A percentile compares a stretch with the other conserved stretches of the same genome.
Evolutionary conservation across 108 stramenopile genomes (phyloP).

Genomic region (Pseudonitzschia multiseries): DNA sequence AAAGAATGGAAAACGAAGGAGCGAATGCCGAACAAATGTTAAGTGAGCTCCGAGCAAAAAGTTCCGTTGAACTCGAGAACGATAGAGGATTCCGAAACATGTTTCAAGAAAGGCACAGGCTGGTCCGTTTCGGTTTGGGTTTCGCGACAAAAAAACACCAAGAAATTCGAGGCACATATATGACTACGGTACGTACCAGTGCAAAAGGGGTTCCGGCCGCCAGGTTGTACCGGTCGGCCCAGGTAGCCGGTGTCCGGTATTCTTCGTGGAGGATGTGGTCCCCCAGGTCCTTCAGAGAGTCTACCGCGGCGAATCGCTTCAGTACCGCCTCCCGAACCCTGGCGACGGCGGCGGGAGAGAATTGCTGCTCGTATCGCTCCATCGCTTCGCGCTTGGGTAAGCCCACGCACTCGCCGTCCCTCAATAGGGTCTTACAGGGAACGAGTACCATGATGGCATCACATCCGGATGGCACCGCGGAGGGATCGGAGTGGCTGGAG

Average conservation of each 20-base stretch:
- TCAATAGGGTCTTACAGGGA: slow-evolving; percentile 54
- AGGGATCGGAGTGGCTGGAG: slow-evolving; percentile 67
- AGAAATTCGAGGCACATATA: background rate
- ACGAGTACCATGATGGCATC: slow-evolving; percentile 90
- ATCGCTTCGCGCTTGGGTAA: slow-evolving; percentile 58
- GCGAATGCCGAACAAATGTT: background rate
- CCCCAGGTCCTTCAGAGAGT: slow-evolving; percentile 45
- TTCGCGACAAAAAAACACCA: background rate
- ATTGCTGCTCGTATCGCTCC: slow-evolving; percentile 57
- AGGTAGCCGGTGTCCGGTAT: slow-evolving; percentile 72
- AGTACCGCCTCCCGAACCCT: slow-evolving; percentile 53
- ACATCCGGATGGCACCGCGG: slow-evolving; percentile 68
- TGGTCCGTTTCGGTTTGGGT: too few species aligned
- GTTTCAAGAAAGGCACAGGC: background rate
- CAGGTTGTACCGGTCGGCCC: slow-evolving; percentile 74
- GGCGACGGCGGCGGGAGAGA: slow-evolving; percentile 44
- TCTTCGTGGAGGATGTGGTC: slow-evolving; percentile 65
- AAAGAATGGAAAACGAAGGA: slow-evolving; percentile 8
- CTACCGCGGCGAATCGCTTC: slow-evolving; percentile 49
- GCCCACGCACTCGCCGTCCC: slow-evolving; percentile 39
- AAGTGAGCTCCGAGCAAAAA: background rate
- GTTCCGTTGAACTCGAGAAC: background rate
- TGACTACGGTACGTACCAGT: slow-evolving; percentile 11
- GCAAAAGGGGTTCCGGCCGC: slow-evolving; percentile 81
- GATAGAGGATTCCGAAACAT: too few species aligned